Conservation (phyloP, 1,139 yeast species). For the Nakaseomyces bracarensis region DNA sequence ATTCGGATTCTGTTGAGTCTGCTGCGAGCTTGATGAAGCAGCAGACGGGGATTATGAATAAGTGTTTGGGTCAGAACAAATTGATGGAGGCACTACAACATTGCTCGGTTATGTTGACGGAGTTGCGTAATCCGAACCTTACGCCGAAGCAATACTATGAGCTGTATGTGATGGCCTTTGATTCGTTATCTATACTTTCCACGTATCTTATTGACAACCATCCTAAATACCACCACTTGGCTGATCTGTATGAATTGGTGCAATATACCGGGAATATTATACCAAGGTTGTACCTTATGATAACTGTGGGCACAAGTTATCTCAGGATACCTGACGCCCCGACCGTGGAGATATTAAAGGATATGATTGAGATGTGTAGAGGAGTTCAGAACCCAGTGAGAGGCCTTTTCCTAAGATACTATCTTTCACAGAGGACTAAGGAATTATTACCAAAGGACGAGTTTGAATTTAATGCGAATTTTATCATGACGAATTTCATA, state of each 20-base stretch:
- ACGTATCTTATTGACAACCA: constrained; percentile 59
- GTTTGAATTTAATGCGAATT: constrained; percentile 47
- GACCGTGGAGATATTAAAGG: constrained; percentile 78
- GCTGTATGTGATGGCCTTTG: constrained; percentile 76
- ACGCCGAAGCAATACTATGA: constrained; percentile 94
- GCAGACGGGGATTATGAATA: constrained; percentile 71
- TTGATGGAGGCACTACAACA: constrained; percentile 85
- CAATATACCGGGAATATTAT: constrained; percentile 92
- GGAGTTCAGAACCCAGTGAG: constrained; percentile 96
- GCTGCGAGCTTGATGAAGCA: constrained; percentile 42
- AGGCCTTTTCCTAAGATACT: constrained; percentile 83
- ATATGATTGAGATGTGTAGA: constrained; percentile 95
- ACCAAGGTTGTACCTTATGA: constrained; percentile 89
- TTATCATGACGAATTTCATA: constrained; percentile 76
- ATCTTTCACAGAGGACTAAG: constrained; percentile 76
- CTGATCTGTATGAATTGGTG: constrained; percentile 87
- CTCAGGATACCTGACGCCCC: constrained; percentile 77
- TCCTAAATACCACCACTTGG: constrained; percentile 59
- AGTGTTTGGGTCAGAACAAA: constrained; percentile 56
- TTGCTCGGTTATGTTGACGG: constrained; percentile 74
- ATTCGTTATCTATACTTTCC: constrained; percentile 66
- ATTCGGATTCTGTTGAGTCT: constrained; percentile 26
- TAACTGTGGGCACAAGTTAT: constrained; percentile 87
- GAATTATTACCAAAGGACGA: constrained; percentile 46
- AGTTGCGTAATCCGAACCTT: constrained; percentile 64